Base-by-base conservation (phyloP, 2,329 filamentous ascomycete genomes). In the Metarhizium humberi region DNA sequence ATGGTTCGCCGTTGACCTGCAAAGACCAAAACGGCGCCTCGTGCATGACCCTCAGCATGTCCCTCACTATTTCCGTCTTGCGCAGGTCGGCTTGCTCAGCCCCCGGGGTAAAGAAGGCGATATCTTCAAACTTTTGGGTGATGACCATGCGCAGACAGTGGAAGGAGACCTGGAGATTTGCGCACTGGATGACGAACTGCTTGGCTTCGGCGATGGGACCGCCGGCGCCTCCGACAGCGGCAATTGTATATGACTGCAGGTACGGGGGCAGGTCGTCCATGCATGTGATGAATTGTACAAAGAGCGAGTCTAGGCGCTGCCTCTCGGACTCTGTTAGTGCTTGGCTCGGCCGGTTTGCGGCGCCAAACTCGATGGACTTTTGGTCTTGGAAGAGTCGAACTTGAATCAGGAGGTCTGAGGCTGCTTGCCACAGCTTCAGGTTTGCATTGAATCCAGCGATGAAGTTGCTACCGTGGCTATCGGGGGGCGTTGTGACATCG, bases 111-210 rank as follows among this genome's bases (percentile, higher is more conserved):
- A 66, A 67, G 40, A 68, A 69, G 0, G 66, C 62, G 3, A 69
- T 54, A 2, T 67, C 65, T n/a, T 70, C 68, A 43, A 71, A 62
- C 18, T 69, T 70, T 16, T 71, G 68, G 1, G 64, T 65, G 13
- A 75, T 71, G 0, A 73, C 69, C 65, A 75, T 73, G 3, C 69
- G 63, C 5, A 75, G 56, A n/a, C 72, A 75, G 29, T 75, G 69
- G 18, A 69, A 64, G 0, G 71, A 70, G 7, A 72, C 68, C 29
- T 74, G 70, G 0, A 76, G 62, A 18, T 76, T 75, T 0, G 71
- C 71, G 11, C 65, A 67, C 50, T 75, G 73, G 13, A 74, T 72
- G 18, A 67, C 57, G 38, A 70, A 68, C 49, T 71, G 69, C 2
- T 62, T 68, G 2, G 61, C 58, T 2, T 69, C 60, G 3, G 60